These are phyloP conservation scores for Alopecurus myosuroides DNA, from an alignment of 176 grass and related monocot species.

Conservation along the genomic window DNA sequence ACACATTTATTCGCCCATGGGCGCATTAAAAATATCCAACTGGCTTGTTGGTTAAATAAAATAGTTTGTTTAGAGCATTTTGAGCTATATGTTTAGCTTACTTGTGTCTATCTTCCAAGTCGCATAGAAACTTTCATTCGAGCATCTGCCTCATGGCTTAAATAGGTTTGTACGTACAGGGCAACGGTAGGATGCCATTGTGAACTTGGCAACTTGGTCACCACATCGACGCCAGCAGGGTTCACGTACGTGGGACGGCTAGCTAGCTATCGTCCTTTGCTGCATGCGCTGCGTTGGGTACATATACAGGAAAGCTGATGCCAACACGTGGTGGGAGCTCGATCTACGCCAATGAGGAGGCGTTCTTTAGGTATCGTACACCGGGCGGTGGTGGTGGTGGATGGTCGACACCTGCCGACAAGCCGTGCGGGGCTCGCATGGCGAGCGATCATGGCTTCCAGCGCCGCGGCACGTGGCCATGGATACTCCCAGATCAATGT, in stretches of 20 bases:
- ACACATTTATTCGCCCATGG: not conserved
- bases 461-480: slow-evolving; percentile 53
- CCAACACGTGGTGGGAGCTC: not conserved
- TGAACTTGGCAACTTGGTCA: too few relatives aligned
- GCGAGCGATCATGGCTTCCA: slow-evolving; percentile 45
- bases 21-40: not conserved
- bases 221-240: too few relatives aligned
- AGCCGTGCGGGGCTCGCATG: slow-evolving; percentile 34
- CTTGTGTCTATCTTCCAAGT: not conserved
- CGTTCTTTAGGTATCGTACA: not conserved
- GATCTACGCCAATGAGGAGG: not conserved
- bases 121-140: too few relatives aligned
- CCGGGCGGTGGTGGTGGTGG: not conserved
- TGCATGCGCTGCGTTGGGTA: not conserved
- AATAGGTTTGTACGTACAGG: too few relatives aligned
- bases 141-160: too few relatives aligned
- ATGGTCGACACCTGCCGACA: slow-evolving; percentile 69
- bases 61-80: not conserved
- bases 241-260: too few relatives aligned
- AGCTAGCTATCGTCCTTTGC: too few relatives aligned
- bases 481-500: slow-evolving; percentile 45
- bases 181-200: too few relatives aligned
- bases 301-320: not conserved
- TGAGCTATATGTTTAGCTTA: not conserved
- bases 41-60: too few relatives aligned